Conservation (phyloP, 495 filamentous ascomycete genomes). For the Lepidopterella palustris region DNA sequence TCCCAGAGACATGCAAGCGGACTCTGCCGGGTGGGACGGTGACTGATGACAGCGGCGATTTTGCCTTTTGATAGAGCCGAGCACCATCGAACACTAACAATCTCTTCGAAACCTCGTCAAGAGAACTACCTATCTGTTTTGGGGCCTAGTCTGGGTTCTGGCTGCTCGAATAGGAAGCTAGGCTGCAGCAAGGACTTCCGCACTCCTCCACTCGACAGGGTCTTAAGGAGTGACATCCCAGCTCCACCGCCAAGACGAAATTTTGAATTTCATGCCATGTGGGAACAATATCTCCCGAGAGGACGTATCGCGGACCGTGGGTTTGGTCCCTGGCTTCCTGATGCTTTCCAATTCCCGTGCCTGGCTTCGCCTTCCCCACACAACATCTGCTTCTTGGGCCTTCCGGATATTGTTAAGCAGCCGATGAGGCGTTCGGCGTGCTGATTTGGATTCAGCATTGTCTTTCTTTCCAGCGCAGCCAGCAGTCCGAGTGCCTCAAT, state of each 20-base stretch:
- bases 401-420: not conserved
- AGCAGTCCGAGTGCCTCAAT: not conserved
- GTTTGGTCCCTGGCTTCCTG: not conserved
- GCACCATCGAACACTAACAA: too few relatives aligned
- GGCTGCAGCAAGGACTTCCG: not conserved
- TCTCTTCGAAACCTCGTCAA: not conserved
- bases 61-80: not conserved
- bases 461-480: not conserved
- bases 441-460: not conserved
- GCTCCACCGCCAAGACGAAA: not conserved
- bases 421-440: not conserved
- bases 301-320: not conserved
- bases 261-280: slow-evolving; percentile 1
- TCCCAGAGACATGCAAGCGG: not conserved
- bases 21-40: not conserved
- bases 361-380: not conserved
- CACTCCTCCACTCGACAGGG: not conserved
- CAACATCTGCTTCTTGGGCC: not conserved
- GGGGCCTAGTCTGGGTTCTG: not conserved
- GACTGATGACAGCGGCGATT: not conserved
- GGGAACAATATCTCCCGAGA: slow-evolving; percentile 1
- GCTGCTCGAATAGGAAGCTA: slow-evolving; percentile 4
- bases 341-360: not conserved
- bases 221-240: not conserved
- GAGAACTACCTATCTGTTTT: not conserved